Evolutionary conservation across 2,329 filamentous ascomycete species (phyloP).

Genomic region (Diaporthe citrichinensis): DNA sequence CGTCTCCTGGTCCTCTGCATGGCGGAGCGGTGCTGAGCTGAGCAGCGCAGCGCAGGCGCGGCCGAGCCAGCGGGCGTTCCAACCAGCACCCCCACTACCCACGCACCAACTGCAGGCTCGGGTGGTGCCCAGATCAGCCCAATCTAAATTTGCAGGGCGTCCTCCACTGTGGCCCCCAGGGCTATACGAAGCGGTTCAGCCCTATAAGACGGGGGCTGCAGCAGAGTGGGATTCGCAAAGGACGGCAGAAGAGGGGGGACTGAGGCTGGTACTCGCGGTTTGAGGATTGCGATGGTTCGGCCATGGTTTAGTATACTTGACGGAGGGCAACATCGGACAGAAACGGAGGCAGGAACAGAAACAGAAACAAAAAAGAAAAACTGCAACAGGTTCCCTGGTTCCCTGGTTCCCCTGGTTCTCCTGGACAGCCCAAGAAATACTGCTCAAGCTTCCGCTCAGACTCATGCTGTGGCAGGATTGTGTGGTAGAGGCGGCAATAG

Average conservation of each 20-base stretch:
- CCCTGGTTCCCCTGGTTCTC: constrained; percentile 6
- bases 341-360: constrained; percentile 2
- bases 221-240: constrained; percentile 19
- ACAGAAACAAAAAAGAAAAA: not conserved
- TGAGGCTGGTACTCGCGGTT: not conserved
- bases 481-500: constrained; percentile 16
- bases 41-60: constrained; percentile 8
- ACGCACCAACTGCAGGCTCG: not conserved
- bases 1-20: constrained; percentile 32
- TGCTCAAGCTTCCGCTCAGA: constrained; percentile 29
- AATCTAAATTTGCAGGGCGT: constrained; percentile 29
- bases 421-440: constrained; percentile 4
- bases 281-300: constrained; percentile 6
- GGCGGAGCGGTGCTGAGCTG: constrained; percentile 8
- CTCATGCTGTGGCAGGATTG: constrained; percentile 23
- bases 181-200: constrained; percentile 12
- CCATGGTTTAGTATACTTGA: constrained; percentile 20
- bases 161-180: constrained; percentile 15
- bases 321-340: constrained; percentile 18
- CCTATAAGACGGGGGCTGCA: constrained; percentile 18
- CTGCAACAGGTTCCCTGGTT: not conserved
- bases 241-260: constrained; percentile 7
- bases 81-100: constrained; percentile 17
- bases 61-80: constrained; percentile 23
- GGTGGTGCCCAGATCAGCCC: constrained; percentile 1